Evolutionary conservation across 75 land plant species (phyloP), one percentile per base, ranked within the genome.

Genomic region (Cryptomeria japonica): DNA sequence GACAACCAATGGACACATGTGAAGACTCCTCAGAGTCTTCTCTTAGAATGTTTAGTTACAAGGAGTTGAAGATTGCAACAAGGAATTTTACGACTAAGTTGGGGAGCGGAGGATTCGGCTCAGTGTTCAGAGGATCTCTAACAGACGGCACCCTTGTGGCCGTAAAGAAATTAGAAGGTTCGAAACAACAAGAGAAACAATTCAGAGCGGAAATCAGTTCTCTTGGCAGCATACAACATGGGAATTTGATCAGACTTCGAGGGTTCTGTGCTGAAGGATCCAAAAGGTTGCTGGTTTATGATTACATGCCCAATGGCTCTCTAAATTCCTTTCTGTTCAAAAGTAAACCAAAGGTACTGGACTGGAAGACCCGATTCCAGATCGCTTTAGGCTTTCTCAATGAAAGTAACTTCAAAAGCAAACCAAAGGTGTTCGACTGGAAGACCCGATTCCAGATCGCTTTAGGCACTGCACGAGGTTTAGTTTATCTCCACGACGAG

Each of bases 401-500:
- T 6, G 7, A 0, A 44, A 44, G 47, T 8, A 44, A 44, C 7
- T 44, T 8, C 47, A 5, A 44, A 44, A 44, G 8, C 5, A 7
- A 44, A 0, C 47, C 8, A 8, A 44, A 44, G 47, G 47, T 7
- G 5, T 8, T 44, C 6, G 47, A 44, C 47, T 44, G 47, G 47
- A 44, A 44, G 47, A 44, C 47, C 47, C 0, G 47, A 44, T 44
- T 44, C 47, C 47, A 44, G 47, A 44, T 44, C 47, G 8, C 47
- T 7, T 44, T 44, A 19, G 96, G 94, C 61, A 94, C 93, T 10
- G 96, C 96, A 14, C 92, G 88, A 56, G 96, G 92, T 12, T 88
- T 95, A 3, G 90, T 91, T 41, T 95, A 95, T 82, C 92, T 95
- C 39, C 95, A 94, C 88, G 90, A 92, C 18, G 92, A 91, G 83